These are phyloP conservation scores for Leucogyrophana mollusca DNA, from an alignment of 768 basidiomycete species.

Conservation along the genomic window DNA sequence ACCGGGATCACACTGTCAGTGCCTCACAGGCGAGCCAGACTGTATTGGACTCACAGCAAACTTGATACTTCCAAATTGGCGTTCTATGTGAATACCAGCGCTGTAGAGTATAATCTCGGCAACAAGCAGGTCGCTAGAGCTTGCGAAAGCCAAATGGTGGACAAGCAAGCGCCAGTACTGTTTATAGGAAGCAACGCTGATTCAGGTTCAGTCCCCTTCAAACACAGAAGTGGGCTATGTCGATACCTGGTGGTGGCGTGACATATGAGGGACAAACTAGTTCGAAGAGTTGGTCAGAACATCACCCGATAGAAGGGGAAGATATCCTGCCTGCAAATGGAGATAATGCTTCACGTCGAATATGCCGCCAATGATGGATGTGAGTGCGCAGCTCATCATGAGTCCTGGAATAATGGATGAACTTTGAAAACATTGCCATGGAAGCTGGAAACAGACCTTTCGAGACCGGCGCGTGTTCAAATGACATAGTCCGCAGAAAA, in stretches of 20 bases:
- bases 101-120: slow-evolving; percentile 74
- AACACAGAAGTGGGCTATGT: slow-evolving; percentile 3
- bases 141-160: slow-evolving; percentile 77
- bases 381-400: slow-evolving; percentile 69
- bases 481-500: slow-evolving; percentile 53
- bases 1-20: slow-evolving; percentile 8
- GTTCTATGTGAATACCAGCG: slow-evolving; percentile 69
- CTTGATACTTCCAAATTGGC: slow-evolving; percentile 85
- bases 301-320: slow-evolving; percentile 5
- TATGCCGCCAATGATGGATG: slow-evolving; percentile 72
- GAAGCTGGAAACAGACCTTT: slow-evolving; percentile 53
- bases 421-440: slow-evolving; percentile 1
- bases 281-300: background rate
- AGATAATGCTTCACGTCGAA: slow-evolving; percentile 89
- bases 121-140: slow-evolving; percentile 83
- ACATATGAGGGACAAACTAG: slow-evolving; percentile 85
- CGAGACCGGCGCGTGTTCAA: slow-evolving; percentile 80
- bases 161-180: slow-evolving; percentile 85
- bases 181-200: slow-evolving; percentile 18
- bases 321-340: slow-evolving; percentile 66
- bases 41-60: slow-evolving; percentile 63
- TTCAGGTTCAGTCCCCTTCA: slow-evolving; percentile 30
- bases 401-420: slow-evolving; percentile 49
- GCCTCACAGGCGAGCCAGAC: background rate
- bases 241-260: slow-evolving; percentile 82